Base-by-base conservation (phyloP, 176 grass and related monocot genomes). In the Cymbopogon citratus region DNA sequence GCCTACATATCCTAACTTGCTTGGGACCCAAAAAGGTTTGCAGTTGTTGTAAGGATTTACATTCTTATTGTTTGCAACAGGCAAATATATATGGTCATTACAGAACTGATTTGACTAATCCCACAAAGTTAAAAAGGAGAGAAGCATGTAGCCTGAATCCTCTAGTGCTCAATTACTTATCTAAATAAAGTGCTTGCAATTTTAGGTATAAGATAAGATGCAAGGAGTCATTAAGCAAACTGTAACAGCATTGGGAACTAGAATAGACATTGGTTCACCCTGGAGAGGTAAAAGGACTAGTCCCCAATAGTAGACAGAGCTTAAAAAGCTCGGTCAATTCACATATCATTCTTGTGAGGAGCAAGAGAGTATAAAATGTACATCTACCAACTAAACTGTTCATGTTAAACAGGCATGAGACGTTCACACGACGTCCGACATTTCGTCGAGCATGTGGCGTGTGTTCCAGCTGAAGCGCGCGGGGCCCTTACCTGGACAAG, bases 391-490 rank as follows among this genome's bases (percentile, higher is more conserved):
- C 2, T 65, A 0, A 81, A 36, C 7, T 44, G 7, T 16, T 46
- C 26, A 76, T 33, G 33, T 45, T 26, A 31, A 26, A 76, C 18
- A 70, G 8, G 26, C 27, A 69, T 2, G 7, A 76, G 6, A 34
- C 39, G 52, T 21, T 29, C 19, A 75, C 7, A 16, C 14, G 33
- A 56, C 26, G 41, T 65, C 56, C 3, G 27, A 63, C 90, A 92
- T 91, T 98, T 91, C 66, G 66, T 98, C 86, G 67, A 98, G 76
- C 95, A 98, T 15, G 63, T 85, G 6, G 25, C 11, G 45, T 52
- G 2, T 52, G 73, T 43, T 21, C 71, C 44, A 46, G 26, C 39
- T 3, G 18, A 35, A 45, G 10, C 33, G 1, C 0, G 9, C 14
- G 0, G 39, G 29, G 1, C 34, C 1, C 5, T 41, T 41, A 91